phyloP scores from a whole-genome alignment of 345 rosid genomes.

The Aquilaria yunnanensis region DNA sequence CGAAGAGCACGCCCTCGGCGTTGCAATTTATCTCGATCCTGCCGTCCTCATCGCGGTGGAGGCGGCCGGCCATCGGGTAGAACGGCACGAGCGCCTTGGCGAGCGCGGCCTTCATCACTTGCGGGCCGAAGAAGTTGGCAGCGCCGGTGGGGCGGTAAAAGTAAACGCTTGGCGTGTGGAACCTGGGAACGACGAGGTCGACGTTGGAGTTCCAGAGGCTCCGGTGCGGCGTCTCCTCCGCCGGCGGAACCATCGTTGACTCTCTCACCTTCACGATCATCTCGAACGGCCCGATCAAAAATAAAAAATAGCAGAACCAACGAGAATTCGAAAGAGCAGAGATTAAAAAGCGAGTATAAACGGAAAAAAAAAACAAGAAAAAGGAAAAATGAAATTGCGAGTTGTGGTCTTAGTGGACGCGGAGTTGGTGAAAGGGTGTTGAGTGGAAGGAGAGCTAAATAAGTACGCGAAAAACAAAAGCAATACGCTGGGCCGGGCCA shows the following conservation, averaged over 20 bases:
- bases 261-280: constrained; percentile 68
- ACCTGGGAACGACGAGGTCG: constrained; percentile 80
- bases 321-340: neutral
- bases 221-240: constrained; percentile 48
- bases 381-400: too few relatives aligned
- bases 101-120: constrained; percentile 57
- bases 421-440: neutral
- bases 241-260: constrained; percentile 71
- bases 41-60: constrained; percentile 69
- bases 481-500: neutral
- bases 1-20: constrained; percentile 77
- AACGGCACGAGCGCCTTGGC: constrained; percentile 74
- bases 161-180: constrained; percentile 94
- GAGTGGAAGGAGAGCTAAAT: neutral
- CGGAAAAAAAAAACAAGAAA: too few relatives aligned
- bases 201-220: constrained; percentile 86
- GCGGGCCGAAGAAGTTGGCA: constrained; percentile 58
- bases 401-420: neutral
- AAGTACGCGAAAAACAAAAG: neutral
- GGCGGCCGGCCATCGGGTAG: constrained; percentile 92
- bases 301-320: too few relatives aligned
- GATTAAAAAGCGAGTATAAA: neutral
- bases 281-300: neutral
- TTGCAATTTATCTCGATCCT: constrained; percentile 90
- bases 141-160: constrained; percentile 70